A percentile compares a stretch with the other conserved stretches of the same genome.
These are phyloP conservation scores for Claviceps purpurea DNA, from an alignment of 2,329 filamentous ascomycete genomes.

Conservation along the genomic window DNA sequence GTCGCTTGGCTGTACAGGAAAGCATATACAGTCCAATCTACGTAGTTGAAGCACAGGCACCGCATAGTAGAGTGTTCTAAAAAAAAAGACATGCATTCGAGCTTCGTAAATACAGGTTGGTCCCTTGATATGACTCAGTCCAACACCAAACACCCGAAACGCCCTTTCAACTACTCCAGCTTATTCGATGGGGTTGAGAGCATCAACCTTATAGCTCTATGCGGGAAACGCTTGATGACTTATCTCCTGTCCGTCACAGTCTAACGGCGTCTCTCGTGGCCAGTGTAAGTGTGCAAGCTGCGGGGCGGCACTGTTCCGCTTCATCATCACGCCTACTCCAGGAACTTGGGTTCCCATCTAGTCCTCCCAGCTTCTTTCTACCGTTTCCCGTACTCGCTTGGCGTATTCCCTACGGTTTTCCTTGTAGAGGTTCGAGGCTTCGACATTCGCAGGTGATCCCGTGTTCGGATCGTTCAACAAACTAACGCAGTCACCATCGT, in stretches of 20 bases:
- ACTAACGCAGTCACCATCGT: conserved; percentile 32
- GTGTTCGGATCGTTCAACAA: conserved; percentile 96
- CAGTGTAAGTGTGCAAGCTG: no score
- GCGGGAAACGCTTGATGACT: neutral
- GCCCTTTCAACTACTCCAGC: conserved; percentile 11
- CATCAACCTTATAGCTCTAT: neutral
- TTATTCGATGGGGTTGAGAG: neutral
- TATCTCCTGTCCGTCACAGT: neutral
- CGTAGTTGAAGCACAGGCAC: no score
- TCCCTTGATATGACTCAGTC: conserved; percentile 19
- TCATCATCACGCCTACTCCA: neutral
- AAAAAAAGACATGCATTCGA: conserved; percentile 4
- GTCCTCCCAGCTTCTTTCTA: conserved; percentile 99
- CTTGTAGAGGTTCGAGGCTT: conserved; percentile 96
- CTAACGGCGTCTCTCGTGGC: neutral
- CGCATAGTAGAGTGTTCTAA: no score
- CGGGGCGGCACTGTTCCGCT: neutral
- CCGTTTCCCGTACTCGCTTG: conserved; percentile 88
- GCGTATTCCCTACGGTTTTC: conserved; percentile 95
- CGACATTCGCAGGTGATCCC: conserved; percentile 93
- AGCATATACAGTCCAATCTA: no score
- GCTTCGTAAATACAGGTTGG: conserved; percentile 4
- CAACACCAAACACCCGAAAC: conserved; percentile 20
- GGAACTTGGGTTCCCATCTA: conserved; percentile 21
- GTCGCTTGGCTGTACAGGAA: no score